Evolutionary conservation across 148 eudicot genomes (phyloP), one percentile per base, ranked within the genome.

Genomic region (Polygonum maritimum): DNA sequence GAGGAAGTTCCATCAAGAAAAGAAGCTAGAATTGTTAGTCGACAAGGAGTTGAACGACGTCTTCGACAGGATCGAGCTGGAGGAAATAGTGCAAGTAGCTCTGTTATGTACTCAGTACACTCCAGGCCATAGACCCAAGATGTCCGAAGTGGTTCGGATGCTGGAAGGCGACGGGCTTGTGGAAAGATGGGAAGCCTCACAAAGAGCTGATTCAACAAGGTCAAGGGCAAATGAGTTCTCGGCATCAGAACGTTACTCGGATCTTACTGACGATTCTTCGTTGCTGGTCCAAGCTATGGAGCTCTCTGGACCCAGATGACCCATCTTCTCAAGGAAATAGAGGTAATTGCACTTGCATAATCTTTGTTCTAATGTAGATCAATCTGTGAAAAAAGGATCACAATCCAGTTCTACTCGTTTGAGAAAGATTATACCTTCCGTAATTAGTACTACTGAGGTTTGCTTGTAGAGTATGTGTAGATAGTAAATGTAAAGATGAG

Each of bases 121-220:
- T 35, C 95, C 95, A 0, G 82, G 75, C 22, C 81, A 88, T 19
- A 80, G 95, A 71, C 95, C 95, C 18, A 90, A 84, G 79, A 90
- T 90, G 92, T 88, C 90, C 1, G 90, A 90, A 75, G 95, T 90
- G 33, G 90, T 90, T 31, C 77, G 92, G 44, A 90, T 90, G 95
- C 87, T 90, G 2, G 95, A 90, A 83, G 92, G 92, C 0, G 95
- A 90, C 38, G 95, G 95, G 36, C 87, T 90, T 40, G 90, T 88
- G 5, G 95, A 90, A 77, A 90, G 84, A 74, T 90, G 95, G 95
- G 92, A 90, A 79, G 89, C 92, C 62, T 85, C 92, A 2, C 91
- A 90, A 67, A 84, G 85, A 84, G 84, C 86, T 3, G 92, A 87
- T 55, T 21, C 90, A 31, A 81, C 79, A 16, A 84, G 86, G 76